A percentile compares a stretch with the other conserved stretches of the same genome.
These are phyloP conservation scores for Rhynchospora pubera DNA, from an alignment of 176 grass and related monocot species.

Conservation along the genomic window DNA sequence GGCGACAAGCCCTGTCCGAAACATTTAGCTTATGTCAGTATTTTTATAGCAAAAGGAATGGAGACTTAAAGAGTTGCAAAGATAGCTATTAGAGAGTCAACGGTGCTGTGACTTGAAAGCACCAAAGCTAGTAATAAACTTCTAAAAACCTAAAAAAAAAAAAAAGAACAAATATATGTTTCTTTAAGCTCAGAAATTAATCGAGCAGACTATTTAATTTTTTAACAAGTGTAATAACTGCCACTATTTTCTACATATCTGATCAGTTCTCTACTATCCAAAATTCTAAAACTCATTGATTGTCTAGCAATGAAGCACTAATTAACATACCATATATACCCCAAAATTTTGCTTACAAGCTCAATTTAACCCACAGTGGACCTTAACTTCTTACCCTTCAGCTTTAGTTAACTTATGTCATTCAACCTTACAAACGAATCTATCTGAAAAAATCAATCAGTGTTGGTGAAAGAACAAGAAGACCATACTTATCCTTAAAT, in stretches of 20 bases:
- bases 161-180: not conserved
- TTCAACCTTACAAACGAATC: not conserved
- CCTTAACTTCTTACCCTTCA: not conserved
- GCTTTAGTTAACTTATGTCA: not conserved
- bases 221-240: not conserved
- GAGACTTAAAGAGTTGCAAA: not conserved
- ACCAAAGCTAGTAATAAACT: not conserved
- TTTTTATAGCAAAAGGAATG: not conserved
- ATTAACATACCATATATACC: not conserved
- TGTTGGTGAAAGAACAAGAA: not conserved
- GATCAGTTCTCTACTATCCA: not conserved
- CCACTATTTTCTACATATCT: not conserved
- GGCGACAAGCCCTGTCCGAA: constrained; percentile 69
- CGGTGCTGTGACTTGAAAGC: not conserved
- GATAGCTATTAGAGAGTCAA: not conserved
- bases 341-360: not conserved
- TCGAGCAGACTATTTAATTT: not conserved
- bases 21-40: constrained; percentile 23
- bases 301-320: no score
- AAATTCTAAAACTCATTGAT: not conserved
- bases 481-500: not conserved
- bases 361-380: not conserved
- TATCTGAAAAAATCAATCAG: not conserved
- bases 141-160: not conserved
- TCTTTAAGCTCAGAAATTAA: not conserved